A percentile compares a stretch with the other conserved stretches of the same genome.
Evolutionary conservation across 495 filamentous ascomycete genomes (phyloP).

Genomic region (Trichoderma asperelloides): DNA sequence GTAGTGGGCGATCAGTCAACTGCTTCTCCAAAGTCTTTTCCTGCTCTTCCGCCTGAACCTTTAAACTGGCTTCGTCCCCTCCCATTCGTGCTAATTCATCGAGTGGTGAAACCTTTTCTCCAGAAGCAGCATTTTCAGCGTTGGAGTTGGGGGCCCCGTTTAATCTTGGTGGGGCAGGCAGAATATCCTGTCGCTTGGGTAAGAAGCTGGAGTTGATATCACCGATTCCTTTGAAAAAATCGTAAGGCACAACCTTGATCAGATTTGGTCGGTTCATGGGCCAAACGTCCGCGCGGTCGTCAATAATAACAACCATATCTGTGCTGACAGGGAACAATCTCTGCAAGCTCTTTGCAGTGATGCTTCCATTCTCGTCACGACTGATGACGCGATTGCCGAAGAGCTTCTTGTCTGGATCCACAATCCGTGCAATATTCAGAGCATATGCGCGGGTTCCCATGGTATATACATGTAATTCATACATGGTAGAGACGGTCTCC

Average conservation of each 20-base stretch:
- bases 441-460: slow-evolving; percentile 98
- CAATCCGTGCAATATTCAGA: slow-evolving; percentile 79
- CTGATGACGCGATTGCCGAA: slow-evolving; percentile 94
- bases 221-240: slow-evolving; percentile 96
- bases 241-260: slow-evolving; percentile 89
- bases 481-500: slow-evolving; percentile 66
- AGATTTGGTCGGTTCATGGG: slow-evolving; percentile 83
- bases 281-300: slow-evolving; percentile 98
- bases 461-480: slow-evolving; percentile 96
- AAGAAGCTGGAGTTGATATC: slow-evolving; percentile 98
- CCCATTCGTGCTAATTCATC: slow-evolving; percentile 73
- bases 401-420: slow-evolving; percentile 81
- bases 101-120: slow-evolving; percentile 44
- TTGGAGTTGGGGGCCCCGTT: background rate
- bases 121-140: background rate
- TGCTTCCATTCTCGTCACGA: slow-evolving; percentile 88
- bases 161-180: slow-evolving; percentile 23
- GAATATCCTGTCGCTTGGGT: slow-evolving; percentile 75
- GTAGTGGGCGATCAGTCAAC: slow-evolving; percentile 74
- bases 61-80: slow-evolving; percentile 59
- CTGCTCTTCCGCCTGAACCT: slow-evolving; percentile 72
- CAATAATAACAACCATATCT: slow-evolving; percentile 98
- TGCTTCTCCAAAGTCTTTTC: slow-evolving; percentile 80
- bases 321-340: slow-evolving; percentile 93
- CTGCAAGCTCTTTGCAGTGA: slow-evolving; percentile 81